These are phyloP conservation scores for Aspergillus tamarii DNA, from an alignment of 2,329 filamentous ascomycete genomes.

Conservation along the genomic window DNA sequence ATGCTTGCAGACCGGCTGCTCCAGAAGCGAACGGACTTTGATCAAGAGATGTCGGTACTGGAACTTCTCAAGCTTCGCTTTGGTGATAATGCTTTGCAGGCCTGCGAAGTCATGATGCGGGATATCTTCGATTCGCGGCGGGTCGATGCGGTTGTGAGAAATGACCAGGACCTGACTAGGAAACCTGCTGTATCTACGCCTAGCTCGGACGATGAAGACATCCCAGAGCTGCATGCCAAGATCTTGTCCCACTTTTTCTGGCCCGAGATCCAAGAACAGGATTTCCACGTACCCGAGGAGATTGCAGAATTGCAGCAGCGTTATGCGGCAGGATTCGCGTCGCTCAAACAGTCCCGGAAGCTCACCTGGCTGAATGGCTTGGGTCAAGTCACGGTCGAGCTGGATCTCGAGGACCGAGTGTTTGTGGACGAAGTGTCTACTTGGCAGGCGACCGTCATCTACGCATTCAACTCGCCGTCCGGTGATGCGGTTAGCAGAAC, in stretches of 20 bases:
- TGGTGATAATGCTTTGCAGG: conserved; percentile 81
- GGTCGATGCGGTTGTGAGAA: conserved; percentile 70
- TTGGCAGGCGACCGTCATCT: conserved; percentile 86
- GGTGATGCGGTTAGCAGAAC: conserved; percentile 44
- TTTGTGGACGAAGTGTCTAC: conserved; percentile 73
- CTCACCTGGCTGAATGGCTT: conserved; percentile 85
- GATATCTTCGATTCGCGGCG: conserved; percentile 83
- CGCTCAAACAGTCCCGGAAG: conserved; percentile 80
- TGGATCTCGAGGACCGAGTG: conserved; percentile 80
- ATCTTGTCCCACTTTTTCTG: conserved; percentile 93
- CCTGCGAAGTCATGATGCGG: conserved; percentile 95
- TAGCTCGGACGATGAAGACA: conserved; percentile 29
- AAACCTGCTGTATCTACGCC: conserved; percentile 27
- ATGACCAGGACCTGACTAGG: conserved; percentile 47
- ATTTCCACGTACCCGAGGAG: conserved; percentile 50
- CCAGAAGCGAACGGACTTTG: conserved; percentile 67
- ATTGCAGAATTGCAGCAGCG: conserved; percentile 62
- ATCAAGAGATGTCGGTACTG: conserved; percentile 80
- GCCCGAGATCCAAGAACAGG: conserved; percentile 71
- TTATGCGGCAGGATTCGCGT: conserved; percentile 77
- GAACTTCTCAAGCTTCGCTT: conserved; percentile 87
- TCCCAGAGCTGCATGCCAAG: conserved; percentile 69
- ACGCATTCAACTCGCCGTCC: conserved; percentile 69
- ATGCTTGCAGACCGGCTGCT: conserved; percentile 83
- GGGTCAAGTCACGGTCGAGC: conserved; percentile 76